Conservation (phyloP, 306 rosid species). For the Casuarina cunninghamiana region DNA sequence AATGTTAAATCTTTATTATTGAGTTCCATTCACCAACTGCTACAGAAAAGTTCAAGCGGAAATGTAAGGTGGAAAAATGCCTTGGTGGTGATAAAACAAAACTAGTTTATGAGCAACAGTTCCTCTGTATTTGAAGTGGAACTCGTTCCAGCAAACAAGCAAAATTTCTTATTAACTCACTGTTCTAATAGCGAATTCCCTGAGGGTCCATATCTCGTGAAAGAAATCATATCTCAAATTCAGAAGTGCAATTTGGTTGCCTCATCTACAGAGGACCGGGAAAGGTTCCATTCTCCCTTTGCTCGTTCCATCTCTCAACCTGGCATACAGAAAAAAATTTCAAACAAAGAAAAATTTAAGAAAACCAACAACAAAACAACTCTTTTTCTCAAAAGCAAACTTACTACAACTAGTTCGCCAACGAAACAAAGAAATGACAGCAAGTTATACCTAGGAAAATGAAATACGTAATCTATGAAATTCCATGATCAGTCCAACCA, state of each 20-base stretch:
- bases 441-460: not conserved
- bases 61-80: constrained; percentile 1
- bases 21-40: not conserved
- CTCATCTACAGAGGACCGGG: constrained; percentile 87
- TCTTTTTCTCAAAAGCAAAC: constrained; percentile 15
- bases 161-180: constrained; percentile 79
- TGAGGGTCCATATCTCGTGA: constrained; percentile 45
- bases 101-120: constrained; percentile 34
- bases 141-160: constrained; percentile 36
- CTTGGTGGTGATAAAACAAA: not conserved
- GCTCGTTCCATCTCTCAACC: constrained; percentile 97
- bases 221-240: constrained; percentile 27
- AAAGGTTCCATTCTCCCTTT: constrained; percentile 93
- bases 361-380: not conserved
- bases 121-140: constrained; percentile 28
- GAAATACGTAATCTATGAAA: not conserved
- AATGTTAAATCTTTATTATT: constrained; percentile 3
- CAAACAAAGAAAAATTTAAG: too few species aligned
- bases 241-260: constrained; percentile 27
- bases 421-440: not conserved
- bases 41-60: not conserved
- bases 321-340: constrained; percentile 31
- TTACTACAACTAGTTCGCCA: not conserved
- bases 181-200: constrained; percentile 38
- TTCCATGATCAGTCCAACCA: not conserved